Evolutionary conservation across 1,284 basidiomycete species (phyloP), one percentile per base, ranked within the genome.

Genomic region (Cutaneotrichosporon cyanovorans): DNA sequence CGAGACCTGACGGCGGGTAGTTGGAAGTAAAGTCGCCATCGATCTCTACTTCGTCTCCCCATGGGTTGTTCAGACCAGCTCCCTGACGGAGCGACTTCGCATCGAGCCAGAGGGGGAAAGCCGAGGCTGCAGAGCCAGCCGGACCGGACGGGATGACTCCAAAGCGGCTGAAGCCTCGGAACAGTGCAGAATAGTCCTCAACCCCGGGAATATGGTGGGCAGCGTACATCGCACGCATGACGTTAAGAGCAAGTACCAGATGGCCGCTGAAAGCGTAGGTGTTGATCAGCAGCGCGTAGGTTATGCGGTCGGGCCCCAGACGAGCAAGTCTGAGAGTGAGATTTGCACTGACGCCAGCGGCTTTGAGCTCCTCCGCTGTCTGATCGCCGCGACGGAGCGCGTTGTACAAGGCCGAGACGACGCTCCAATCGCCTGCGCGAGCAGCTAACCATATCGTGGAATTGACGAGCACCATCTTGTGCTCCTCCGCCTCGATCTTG

Each of bases 181-280:
- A 88, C 20, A 91, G 67, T 8, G 80, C 78, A 12, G 83, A 78
- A 62, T 83, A 91, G 36, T 71, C 67, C 2, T 47, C 45, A 1
- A 68, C 46, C 8, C 45, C 46, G 0, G 68, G 67, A 2, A 49
- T 44, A 16, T 53, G 47, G 0, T 50, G 55, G 12, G 51, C 56
- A 7, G 77, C 73, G 30, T 87, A 65, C 81, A 90, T 84, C 51
- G 88, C 83, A 37, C 77, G 70, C 61, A 90, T 82, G 43, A 82
- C 73, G 5, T 73, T 65, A 37, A 89, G 70, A 1, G 80, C 76
- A 4, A 74, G 71, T 20, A 68, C 61, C 43, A 90, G 75, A 56
- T 85, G 73, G 5, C 87, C 87, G 45, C 80, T 77, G 60, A 83
- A 83, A 3, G 84, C 77, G 61, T 82, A 75, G 8, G 74, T 68